phyloP scores from a whole-genome alignment of 768 basidiomycete genomes.

The Suillus decipiens region DNA sequence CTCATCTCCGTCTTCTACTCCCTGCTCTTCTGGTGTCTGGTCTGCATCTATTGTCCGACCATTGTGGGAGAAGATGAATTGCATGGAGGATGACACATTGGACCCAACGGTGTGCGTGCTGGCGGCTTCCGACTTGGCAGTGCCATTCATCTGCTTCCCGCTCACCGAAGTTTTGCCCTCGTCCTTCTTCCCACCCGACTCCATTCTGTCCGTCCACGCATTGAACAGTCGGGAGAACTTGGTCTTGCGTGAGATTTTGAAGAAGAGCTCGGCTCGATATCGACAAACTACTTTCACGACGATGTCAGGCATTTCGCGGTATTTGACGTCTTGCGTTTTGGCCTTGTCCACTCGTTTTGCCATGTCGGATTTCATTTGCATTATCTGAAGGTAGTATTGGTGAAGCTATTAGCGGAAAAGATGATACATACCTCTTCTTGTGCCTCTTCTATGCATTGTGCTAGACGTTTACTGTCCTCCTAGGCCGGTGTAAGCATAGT shows the following conservation, averaged over 20 bases:
- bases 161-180: slow-evolving; percentile 32
- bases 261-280: slow-evolving; percentile 88
- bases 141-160: slow-evolving; percentile 45
- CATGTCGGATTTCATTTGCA: slow-evolving; percentile 82
- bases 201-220: slow-evolving; percentile 91
- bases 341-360: slow-evolving; percentile 79
- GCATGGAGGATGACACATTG: slow-evolving; percentile 49
- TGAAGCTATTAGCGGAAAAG: not conserved
- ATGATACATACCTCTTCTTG: slow-evolving; percentile 68
- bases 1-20: slow-evolving; percentile 88
- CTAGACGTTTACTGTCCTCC: slow-evolving; percentile 85
- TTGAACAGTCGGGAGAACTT: slow-evolving; percentile 82
- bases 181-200: slow-evolving; percentile 51
- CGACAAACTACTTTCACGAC: slow-evolving; percentile 87
- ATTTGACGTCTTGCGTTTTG: slow-evolving; percentile 77
- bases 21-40: slow-evolving; percentile 82
- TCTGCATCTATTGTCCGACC: slow-evolving; percentile 79
- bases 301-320: slow-evolving; percentile 85
- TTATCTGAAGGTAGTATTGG: slow-evolving; percentile 46
- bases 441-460: slow-evolving; percentile 81
- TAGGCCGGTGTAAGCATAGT: slow-evolving; percentile 35
- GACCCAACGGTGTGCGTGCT: slow-evolving; percentile 45
- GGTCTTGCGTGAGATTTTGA: slow-evolving; percentile 91
- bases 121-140: slow-evolving; percentile 52
- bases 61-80: slow-evolving; percentile 85